Percentiles rank a stretch among this genome's conserved stretches.
These are phyloP conservation scores for Goffeauzyma gilvescens DNA, from an alignment of 768 basidiomycete genomes.

Conservation along the genomic window DNA sequence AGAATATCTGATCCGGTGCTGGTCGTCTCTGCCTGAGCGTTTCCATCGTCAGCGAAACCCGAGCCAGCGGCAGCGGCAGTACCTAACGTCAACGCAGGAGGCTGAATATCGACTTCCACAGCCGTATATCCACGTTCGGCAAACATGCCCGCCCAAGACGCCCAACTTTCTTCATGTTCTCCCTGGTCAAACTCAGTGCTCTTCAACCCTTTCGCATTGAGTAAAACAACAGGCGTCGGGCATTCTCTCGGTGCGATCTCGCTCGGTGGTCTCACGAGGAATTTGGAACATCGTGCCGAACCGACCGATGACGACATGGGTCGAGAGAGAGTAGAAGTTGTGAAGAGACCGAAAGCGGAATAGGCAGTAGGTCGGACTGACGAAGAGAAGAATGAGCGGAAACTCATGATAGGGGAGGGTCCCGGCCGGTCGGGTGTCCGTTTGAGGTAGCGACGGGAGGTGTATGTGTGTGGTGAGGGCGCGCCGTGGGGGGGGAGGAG, in stretches of 20 bases:
- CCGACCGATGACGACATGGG: background rate
- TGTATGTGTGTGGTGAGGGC: too few relatives aligned
- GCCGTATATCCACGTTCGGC: slow-evolving; percentile 29
- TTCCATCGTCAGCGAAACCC: too few relatives aligned
- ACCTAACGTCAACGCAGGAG: background rate
- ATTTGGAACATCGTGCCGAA: slow-evolving; percentile 12
- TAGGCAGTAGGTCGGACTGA: slow-evolving; percentile 5
- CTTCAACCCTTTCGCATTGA: slow-evolving; percentile 15
- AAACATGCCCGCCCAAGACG: slow-evolving; percentile 26
- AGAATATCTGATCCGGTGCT: too few relatives aligned
- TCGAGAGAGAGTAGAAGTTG: slow-evolving; percentile 8
- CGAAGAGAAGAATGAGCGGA: too few relatives aligned
- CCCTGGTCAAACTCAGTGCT: background rate
- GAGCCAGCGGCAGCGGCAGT: background rate
- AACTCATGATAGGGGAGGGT: too few relatives aligned
- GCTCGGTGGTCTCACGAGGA: slow-evolving; percentile 17
- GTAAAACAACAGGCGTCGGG: slow-evolving; percentile 22
- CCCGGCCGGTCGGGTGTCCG: too few relatives aligned
- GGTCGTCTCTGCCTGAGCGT: too few relatives aligned
- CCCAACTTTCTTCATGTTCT: slow-evolving; percentile 15
- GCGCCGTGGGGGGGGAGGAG: too few relatives aligned
- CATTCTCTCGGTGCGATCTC: slow-evolving; percentile 18
- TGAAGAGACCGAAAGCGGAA: slow-evolving; percentile 9
- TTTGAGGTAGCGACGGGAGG: too few relatives aligned
- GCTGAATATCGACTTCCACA: slow-evolving; percentile 25